Base-by-base conservation (phyloP, 345 rosid species). In the Excoecaria agallocha region DNA sequence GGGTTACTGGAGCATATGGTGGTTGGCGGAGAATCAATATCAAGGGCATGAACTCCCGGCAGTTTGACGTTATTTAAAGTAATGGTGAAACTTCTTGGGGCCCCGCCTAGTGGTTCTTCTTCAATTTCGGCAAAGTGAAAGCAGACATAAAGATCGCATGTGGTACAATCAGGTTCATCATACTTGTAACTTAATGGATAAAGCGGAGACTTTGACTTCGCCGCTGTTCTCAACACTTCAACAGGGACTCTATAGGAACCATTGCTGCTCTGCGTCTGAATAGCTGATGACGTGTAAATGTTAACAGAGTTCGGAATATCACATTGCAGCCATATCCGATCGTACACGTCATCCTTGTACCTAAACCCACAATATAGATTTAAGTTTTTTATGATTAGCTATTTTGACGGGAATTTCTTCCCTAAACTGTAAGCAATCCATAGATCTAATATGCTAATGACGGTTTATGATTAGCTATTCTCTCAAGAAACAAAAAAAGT, bases 111-210 rank as follows among this genome's bases (percentile, higher is more conserved):
- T n/a, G n/a, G n/a, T n/a, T n/a, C n/a, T 66, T 17, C 69, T 56
- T 76, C 81, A 66, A 89, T 67, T 73, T 89, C 89, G 5, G 87
- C 80, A 54, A 87, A 84, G 80, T 89, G 79, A 79, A 84, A 35
- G 85, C 71, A 89, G 45, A 82, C 73, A 59, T 79, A 86, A 43
- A 84, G 76, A 12, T 79, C 73, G 3, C 43, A 69, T 24, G 78
- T 69, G 0, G 81, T 50, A 78, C 79, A 78, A 3, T 52, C 74
- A 3, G 56, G 0, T 24, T n/a, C 0, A 24, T 9, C 13, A 72
- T 84, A 58, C 0, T 9, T 25, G 67, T 87, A 66, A 19, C 72
- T 63, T 55, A 89, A 10, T n/a, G n/a, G n/a, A n/a, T n/a, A n/a
- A n/a, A n/a, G n/a, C n/a, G n/a, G n/a, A n/a, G n/a, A n/a, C n/a